Evolutionary conservation across 2,329 filamentous ascomycete species (phyloP).

Genomic region (Nectriaceae sp.): DNA sequence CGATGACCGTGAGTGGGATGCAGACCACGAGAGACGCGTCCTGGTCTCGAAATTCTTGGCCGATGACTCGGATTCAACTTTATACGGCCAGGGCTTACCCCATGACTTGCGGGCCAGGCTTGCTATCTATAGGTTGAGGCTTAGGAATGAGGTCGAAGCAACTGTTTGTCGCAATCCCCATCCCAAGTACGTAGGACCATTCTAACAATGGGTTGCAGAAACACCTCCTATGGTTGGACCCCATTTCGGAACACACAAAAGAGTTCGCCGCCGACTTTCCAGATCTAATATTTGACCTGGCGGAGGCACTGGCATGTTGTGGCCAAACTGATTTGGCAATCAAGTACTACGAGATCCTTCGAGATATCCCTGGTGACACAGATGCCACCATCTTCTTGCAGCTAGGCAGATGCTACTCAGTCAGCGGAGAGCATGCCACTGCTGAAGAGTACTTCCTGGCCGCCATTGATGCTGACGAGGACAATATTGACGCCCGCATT

Average conservation of each 20-base stretch:
- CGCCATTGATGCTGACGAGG: constrained; percentile 70
- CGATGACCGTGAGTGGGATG: constrained; percentile 91
- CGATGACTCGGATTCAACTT: constrained; percentile 50
- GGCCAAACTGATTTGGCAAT: constrained; percentile 44
- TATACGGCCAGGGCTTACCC: constrained; percentile 75
- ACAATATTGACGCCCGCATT: constrained; percentile 74
- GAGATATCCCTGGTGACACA: constrained; percentile 47
- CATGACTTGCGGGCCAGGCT: constrained; percentile 82
- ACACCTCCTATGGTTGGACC: constrained; percentile 72
- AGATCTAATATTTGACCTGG: constrained; percentile 75
- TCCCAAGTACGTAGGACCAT: not conserved
- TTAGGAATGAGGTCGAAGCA: constrained; percentile 71
- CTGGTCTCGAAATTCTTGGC: constrained; percentile 62
- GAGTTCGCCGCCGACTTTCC: constrained; percentile 65
- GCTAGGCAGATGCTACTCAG: constrained; percentile 69
- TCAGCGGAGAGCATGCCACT: constrained; percentile 61
- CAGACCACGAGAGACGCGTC: constrained; percentile 67
- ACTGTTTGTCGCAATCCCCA: constrained; percentile 54
- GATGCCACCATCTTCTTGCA: constrained; percentile 56
- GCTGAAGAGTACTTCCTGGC: constrained; percentile 78
- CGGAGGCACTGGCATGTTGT: constrained; percentile 43
- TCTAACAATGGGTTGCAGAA: constrained; percentile 40
- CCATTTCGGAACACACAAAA: constrained; percentile 51
- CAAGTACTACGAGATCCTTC: constrained; percentile 58
- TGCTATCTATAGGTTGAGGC: constrained; percentile 76